Base-by-base conservation (phyloP, 768 basidiomycete species). In the Aureoboletus auriporus region DNA sequence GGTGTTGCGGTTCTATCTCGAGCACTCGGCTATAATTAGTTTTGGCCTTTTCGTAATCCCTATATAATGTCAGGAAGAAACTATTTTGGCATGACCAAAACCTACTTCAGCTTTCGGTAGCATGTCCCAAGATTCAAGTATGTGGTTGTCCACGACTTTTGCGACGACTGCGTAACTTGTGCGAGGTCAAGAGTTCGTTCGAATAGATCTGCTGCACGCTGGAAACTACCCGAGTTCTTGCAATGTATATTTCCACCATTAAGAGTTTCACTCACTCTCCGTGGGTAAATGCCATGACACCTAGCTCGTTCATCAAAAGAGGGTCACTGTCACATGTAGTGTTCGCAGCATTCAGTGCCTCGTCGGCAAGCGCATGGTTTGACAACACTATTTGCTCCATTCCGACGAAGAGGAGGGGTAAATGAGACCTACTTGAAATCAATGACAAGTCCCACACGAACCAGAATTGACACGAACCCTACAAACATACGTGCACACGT, bases 321-420 rank as follows among this genome's bases (percentile, higher is more conserved):
- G 96, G 94, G 61, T 99, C 96, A 8, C 80, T 82, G 52, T 86
- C 79, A 61, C 93, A 94, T 72, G 94, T 84, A 4, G 75, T 69
- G 56, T 83, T 72, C 5, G 94, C 86, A 1, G 93, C 90, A 52
- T 80, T 76, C 36, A 99, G 75, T 14, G 95, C 89, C 61, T 98
- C 95, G 42, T 89, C 85, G 5, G 96, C 96, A 39, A 92, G 75
- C 20, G 68, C 63, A 54, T 82, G 76, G 53, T 97, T 92, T 27
- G 86, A 88, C 7, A 99, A 75, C 61, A 86, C 85, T 33, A 99
- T 89, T 56, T 98, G 90, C 67, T 99, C 95, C 94, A 97, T 98
- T 6, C 95, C 96, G 39, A 98, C 91, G 62, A 93, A 98, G 69
- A 94, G 82, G 38, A 96, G 73, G 1, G 96, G 94, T 5, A 99